A percentile compares a stretch with the other conserved stretches of the same genome.
phyloP scores from a whole-genome alignment of 2,329 filamentous ascomycete genomes.

The Phyllosticta citrichinensis region DNA sequence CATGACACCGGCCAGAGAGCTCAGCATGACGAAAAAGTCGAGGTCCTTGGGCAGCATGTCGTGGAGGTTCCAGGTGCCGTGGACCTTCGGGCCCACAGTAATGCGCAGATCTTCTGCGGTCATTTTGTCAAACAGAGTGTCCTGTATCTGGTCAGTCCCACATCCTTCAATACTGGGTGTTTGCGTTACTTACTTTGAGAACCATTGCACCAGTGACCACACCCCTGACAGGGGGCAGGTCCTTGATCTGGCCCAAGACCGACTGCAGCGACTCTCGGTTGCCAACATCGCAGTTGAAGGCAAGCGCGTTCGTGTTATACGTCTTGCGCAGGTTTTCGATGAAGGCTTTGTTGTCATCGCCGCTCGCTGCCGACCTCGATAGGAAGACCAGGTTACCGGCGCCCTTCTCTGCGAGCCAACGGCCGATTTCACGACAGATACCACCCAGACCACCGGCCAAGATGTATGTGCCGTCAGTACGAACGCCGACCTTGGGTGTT shows the following conservation, averaged over 20 bases:
- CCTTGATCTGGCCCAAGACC: slow-evolving; percentile 1
- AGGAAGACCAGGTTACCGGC: slow-evolving; percentile 18
- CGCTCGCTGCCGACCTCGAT: slow-evolving; percentile 9
- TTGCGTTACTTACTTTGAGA: slow-evolving; percentile 10
- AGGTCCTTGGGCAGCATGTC: neutral
- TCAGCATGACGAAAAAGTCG: slow-evolving; percentile 11
- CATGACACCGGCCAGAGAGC: slow-evolving; percentile 1
- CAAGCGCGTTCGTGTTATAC: slow-evolving; percentile 1
- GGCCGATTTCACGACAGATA: slow-evolving; percentile 18
- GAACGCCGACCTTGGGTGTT: slow-evolving; percentile 11
- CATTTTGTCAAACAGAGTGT: slow-evolving; percentile 10
- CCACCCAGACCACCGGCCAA: slow-evolving; percentile 21
- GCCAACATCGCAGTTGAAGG: neutral
- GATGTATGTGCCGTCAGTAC: slow-evolving; percentile 18
- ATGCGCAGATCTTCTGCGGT: slow-evolving; percentile 8
- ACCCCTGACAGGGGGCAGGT: slow-evolving; percentile 17
- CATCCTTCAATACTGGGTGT: slow-evolving; percentile 4
- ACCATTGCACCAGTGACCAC: slow-evolving; percentile 22
- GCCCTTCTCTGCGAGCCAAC: slow-evolving; percentile 18
- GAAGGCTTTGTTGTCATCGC: neutral
- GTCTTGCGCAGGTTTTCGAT: neutral
- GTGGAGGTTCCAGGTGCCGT: slow-evolving; percentile 21
- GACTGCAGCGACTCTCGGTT: neutral
- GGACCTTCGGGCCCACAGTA: slow-evolving; percentile 17
- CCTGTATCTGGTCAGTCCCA: slow-evolving; percentile 2